Percentiles rank a stretch among this genome's conserved stretches.
Evolutionary conservation across 495 filamentous ascomycete genomes (phyloP).

Genomic region (Cercophora samala): DNA sequence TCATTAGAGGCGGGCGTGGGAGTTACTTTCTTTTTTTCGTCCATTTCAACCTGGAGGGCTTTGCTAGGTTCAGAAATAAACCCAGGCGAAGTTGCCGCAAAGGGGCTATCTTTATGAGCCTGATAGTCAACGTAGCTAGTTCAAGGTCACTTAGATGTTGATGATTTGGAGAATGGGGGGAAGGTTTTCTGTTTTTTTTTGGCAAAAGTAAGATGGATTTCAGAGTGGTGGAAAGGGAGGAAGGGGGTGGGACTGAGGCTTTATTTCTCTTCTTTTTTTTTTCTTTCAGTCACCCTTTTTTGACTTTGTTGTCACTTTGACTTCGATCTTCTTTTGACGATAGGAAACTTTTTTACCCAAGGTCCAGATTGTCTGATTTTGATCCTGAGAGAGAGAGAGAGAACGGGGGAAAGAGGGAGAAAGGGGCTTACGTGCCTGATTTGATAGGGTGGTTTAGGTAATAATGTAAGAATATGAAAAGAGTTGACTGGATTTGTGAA

Average conservation of each 20-base stretch:
- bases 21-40: not conserved
- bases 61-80: not conserved
- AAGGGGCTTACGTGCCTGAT: no score
- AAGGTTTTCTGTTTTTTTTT: slow-evolving; percentile 1
- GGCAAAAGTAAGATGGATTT: not conserved
- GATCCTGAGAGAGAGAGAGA: not conserved
- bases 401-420: not conserved
- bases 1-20: not conserved
- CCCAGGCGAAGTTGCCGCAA: not conserved
- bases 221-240: not conserved
- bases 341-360: not conserved
- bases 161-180: not conserved
- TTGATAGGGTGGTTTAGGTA: not conserved
- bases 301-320: not conserved
- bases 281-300: not conserved
- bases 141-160: not conserved
- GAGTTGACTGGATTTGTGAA: not conserved
- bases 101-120: not conserved
- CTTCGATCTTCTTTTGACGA: not conserved
- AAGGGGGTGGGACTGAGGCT: not conserved
- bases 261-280: not conserved
- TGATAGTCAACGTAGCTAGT: not conserved
- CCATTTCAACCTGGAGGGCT: not conserved
- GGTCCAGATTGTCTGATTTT: not conserved
- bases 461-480: not conserved